Evolutionary conservation across 805 yeast species (phyloP).

Genomic region (Saccharomyces kudriavzevii): DNA sequence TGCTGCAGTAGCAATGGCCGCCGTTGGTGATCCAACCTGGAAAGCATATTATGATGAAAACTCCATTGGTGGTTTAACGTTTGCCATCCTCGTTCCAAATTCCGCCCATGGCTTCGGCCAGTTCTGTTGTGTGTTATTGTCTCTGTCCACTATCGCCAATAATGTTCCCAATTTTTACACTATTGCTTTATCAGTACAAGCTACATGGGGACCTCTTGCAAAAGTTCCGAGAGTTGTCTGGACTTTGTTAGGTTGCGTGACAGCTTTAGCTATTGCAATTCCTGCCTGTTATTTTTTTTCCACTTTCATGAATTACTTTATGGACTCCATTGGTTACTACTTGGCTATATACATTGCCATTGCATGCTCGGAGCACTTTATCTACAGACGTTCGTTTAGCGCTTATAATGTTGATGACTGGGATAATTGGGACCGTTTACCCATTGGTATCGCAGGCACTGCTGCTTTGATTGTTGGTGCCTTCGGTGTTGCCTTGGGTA

Average conservation of each 20-base stretch:
- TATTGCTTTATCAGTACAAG: slow-evolving; percentile 76
- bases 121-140: slow-evolving; percentile 76
- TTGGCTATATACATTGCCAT: slow-evolving; percentile 76
- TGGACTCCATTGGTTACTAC: slow-evolving; percentile 88
- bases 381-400: slow-evolving; percentile 55
- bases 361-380: slow-evolving; percentile 67
- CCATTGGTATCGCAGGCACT: slow-evolving; percentile 70
- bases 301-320: slow-evolving; percentile 68
- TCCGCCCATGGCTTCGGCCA: slow-evolving; percentile 82
- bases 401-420: slow-evolving; percentile 59
- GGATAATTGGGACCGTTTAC: slow-evolving; percentile 48
- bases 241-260: slow-evolving; percentile 68
- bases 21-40: slow-evolving; percentile 39
- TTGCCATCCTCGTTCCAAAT: slow-evolving; percentile 64
- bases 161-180: slow-evolving; percentile 92
- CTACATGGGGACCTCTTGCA: slow-evolving; percentile 65
- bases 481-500: slow-evolving; percentile 81
- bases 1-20: slow-evolving; percentile 75
- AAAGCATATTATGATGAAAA: slow-evolving; percentile 41
- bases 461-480: slow-evolving; percentile 75
- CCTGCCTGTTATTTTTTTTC: slow-evolving; percentile 76
- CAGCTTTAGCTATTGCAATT: slow-evolving; percentile 75
- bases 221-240: slow-evolving; percentile 74
- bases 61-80: slow-evolving; percentile 75
- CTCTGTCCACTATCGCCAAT: slow-evolving; percentile 80